Base-by-base conservation (phyloP, 2,329 filamentous ascomycete genomes). In the Chrysoporthe cubensis region DNA sequence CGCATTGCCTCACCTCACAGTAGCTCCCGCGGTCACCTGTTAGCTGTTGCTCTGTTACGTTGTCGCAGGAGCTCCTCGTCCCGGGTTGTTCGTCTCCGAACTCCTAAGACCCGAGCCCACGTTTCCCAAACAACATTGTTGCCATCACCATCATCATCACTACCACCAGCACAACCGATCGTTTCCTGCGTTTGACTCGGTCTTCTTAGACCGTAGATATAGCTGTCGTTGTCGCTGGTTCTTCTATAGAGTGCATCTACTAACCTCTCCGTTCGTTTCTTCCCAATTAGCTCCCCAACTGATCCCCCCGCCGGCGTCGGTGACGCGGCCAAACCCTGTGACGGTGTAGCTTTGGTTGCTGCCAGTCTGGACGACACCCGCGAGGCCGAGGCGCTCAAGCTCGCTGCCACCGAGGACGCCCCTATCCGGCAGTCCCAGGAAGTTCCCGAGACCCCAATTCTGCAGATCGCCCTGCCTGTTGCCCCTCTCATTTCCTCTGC, bases 221-320 rank as follows among this genome's bases (percentile, higher is more conserved):
- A 54, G 42, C 44, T 62, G 50, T 26, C 14, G 13, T 4, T 6
- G 18, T 18, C 11, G n/a, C 50, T 56, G 18, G 32, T 4, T 42
- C 34, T 58, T 14, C 18, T 16, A 37, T 32, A 21, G 4, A 57
- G 26, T 32, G 26, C 34, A 32, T 32, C 44, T 18, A 67, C 67
- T 69, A 54, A 69, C 61, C 32, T 4, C 9, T 37, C 16, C 67
- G 9, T 16, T 67, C 61, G 32, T 67, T 63, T 40, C 50, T 16
- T 42, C 34, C 21, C 4, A 43, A 26, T 32, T 48, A 66, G 64
- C 54, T 46, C 40, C 34, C 40, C 7, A 57, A 37, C 50, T 26
- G 46, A 34, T 14, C 8, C 40, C 16, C 37, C 18, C 46, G 18
- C 58, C 59, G 46, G 34, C 43, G 42, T 32, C 43, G 34, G 18